phyloP scores from a whole-genome alignment of 2,329 filamentous ascomycete genomes.

The Neurospora sp. region DNA sequence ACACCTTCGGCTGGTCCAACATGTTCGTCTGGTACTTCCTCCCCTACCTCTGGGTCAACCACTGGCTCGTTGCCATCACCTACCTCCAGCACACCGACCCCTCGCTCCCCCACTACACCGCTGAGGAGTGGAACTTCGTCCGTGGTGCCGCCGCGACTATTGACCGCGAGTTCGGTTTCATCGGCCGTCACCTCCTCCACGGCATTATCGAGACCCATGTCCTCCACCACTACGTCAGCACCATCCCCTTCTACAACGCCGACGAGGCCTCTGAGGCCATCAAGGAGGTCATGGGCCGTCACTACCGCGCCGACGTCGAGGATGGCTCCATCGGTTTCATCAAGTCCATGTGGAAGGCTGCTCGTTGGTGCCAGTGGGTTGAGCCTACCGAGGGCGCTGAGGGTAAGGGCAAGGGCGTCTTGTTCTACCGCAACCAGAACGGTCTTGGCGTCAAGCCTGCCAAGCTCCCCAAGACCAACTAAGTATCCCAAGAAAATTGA shows the following conservation, averaged over 20 bases:
- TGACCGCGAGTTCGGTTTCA: slow-evolving; percentile 93
- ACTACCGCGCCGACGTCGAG: slow-evolving; percentile 78
- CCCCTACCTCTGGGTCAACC: slow-evolving; percentile 96
- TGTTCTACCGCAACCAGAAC: slow-evolving; percentile 95
- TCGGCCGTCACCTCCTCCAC: slow-evolving; percentile 83
- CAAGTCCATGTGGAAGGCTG: slow-evolving; percentile 67
- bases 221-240: slow-evolving; percentile 93
- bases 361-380: slow-evolving; percentile 92
- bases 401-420: slow-evolving; percentile 72
- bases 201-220: slow-evolving; percentile 98
- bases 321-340: slow-evolving; percentile 78
- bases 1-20: slow-evolving; percentile 75
- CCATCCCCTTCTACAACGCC: slow-evolving; percentile 93
- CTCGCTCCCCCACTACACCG: slow-evolving; percentile 82
- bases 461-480: slow-evolving; percentile 10
- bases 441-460: slow-evolving; percentile 56
- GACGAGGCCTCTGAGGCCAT: slow-evolving; percentile 92
- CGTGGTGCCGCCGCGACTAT: slow-evolving; percentile 92
- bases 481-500: neutral
- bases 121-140: slow-evolving; percentile 81
- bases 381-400: slow-evolving; percentile 77
- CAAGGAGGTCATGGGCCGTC: slow-evolving; percentile 86
- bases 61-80: slow-evolving; percentile 97
- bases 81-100: slow-evolving; percentile 97
- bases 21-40: slow-evolving; percentile 89